phyloP scores from a whole-genome alignment of 108 stramenopile species.

The Discostella stelligeroides region DNA sequence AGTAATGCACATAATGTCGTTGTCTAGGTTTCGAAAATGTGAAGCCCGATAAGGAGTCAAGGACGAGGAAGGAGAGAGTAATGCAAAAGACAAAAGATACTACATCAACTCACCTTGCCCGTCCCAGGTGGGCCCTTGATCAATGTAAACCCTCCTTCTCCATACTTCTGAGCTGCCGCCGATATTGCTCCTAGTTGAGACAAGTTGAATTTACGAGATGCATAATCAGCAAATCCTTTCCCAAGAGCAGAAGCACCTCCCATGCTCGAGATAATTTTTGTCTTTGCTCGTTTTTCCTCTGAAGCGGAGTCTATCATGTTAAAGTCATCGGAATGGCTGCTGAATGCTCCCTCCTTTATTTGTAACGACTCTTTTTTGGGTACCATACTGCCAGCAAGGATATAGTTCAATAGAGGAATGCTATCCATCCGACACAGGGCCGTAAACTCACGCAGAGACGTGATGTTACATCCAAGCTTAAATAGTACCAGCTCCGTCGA shows the following conservation, averaged over 20 bases:
- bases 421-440: slow-evolving; percentile 72
- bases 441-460: slow-evolving; percentile 81
- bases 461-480: slow-evolving; percentile 75
- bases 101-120: slow-evolving; percentile 38
- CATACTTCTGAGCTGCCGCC: slow-evolving; percentile 75
- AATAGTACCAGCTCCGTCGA: slow-evolving; percentile 61
- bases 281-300: slow-evolving; percentile 42
- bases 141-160: slow-evolving; percentile 84
- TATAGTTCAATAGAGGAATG: slow-evolving; percentile 66
- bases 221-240: slow-evolving; percentile 80
- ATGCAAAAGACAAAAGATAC: neutral
- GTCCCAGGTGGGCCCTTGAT: slow-evolving; percentile 86
- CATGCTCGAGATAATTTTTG: slow-evolving; percentile 58
- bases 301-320: neutral
- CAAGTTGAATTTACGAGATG: slow-evolving; percentile 74
- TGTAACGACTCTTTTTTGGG: neutral
- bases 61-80: slow-evolving; percentile 10
- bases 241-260: slow-evolving; percentile 74
- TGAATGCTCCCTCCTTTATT: neutral
- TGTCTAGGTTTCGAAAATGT: slow-evolving; percentile 60
- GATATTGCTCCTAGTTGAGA: slow-evolving; percentile 84
- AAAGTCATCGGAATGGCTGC: slow-evolving; percentile 3
- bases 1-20: slow-evolving; percentile 92
- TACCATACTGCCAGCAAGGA: slow-evolving; percentile 62
- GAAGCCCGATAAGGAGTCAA: too few relatives aligned